Percentiles rank a stretch among this genome's conserved stretches.
Conservation (phyloP, 2,329 filamentous ascomycete genomes). For the Penicillium brevicompactum region DNA sequence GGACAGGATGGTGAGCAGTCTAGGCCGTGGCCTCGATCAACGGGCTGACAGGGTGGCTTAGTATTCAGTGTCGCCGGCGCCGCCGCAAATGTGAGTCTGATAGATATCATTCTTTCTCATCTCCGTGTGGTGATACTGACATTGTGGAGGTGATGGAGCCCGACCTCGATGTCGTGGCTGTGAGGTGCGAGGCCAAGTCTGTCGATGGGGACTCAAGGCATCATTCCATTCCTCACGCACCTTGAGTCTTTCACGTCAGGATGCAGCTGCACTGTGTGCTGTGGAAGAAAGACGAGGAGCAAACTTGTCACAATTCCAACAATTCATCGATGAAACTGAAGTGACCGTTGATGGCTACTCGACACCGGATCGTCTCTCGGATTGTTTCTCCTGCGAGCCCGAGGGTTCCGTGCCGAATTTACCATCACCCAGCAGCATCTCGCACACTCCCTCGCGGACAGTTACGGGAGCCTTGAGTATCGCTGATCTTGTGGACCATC, state of each 20-base stretch:
- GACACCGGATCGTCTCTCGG: background rate
- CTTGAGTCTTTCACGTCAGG: conserved; percentile 1
- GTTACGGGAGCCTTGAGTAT: background rate
- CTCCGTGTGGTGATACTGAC: background rate
- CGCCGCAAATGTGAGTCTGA: background rate
- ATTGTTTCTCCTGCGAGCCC: background rate
- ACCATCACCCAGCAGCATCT: background rate
- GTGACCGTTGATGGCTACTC: background rate
- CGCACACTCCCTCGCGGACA: background rate
- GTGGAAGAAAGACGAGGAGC: background rate
- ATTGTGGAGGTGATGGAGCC: conserved; percentile 6
- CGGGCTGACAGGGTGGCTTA: background rate
- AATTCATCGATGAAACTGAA: background rate
- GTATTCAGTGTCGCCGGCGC: conserved; percentile 2
- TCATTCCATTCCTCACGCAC: conserved; percentile 12
- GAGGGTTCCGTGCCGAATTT: background rate
- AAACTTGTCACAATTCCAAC: background rate
- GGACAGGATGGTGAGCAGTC: conserved; percentile 2
- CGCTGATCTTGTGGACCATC: background rate
- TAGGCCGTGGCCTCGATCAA: background rate
- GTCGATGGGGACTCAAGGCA: conserved; percentile 14
- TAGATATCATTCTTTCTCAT: background rate
- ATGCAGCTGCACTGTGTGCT: background rate
- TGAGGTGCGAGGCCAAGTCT: conserved; percentile 6
- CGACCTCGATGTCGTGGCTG: conserved; percentile 8